These are phyloP conservation scores for Penicillium psychrosexuale DNA, from an alignment of 2,329 filamentous ascomycete genomes.

Conservation along the genomic window DNA sequence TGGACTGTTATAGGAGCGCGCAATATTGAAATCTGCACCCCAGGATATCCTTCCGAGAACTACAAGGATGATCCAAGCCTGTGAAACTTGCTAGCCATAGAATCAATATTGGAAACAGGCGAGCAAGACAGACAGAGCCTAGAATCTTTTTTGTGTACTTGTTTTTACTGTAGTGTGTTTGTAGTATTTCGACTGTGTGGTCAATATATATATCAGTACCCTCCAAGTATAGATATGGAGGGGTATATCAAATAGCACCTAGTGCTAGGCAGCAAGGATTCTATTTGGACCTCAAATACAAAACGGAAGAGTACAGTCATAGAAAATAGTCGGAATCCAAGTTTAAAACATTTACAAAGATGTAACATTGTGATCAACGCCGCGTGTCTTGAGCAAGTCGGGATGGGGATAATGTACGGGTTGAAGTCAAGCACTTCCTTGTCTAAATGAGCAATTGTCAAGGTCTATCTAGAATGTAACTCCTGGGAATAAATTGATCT, in stretches of 20 bases:
- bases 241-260: neutral
- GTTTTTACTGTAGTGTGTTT: no score
- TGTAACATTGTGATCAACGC: neutral
- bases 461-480: neutral
- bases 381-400: neutral
- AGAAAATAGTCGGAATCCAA: neutral
- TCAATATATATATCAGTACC: neutral
- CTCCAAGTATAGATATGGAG: neutral
- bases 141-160: neutral
- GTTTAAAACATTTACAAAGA: neutral
- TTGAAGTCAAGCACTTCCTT: neutral
- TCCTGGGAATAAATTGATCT: neutral
- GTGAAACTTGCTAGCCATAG: neutral
- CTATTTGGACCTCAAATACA: neutral
- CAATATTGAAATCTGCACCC: constrained; percentile 1
- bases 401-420: neutral
- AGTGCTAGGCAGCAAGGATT: neutral
- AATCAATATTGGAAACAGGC: neutral
- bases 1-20: neutral
- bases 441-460: neutral
- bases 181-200: neutral
- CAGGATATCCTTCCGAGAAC: constrained; percentile 2
- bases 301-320: neutral
- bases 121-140: neutral
- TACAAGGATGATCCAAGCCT: neutral